phyloP scores from a whole-genome alignment of 805 yeast species.

The Zygotorulaspora florentina region DNA sequence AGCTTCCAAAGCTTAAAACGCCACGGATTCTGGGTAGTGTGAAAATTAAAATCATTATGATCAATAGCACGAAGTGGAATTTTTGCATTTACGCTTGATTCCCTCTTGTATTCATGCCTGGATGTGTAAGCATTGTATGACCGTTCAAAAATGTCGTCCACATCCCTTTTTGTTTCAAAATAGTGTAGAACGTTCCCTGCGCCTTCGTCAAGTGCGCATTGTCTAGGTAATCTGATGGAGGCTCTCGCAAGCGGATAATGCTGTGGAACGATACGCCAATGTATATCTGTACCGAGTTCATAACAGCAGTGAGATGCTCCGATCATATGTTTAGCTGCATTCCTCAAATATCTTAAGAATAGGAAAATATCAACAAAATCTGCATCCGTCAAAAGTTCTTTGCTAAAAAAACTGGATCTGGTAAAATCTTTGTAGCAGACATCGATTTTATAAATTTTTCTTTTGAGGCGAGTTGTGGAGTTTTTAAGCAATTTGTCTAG shows the following conservation, averaged over 20 bases:
- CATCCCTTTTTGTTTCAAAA: slow-evolving; percentile 41
- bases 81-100: slow-evolving; percentile 4
- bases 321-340: slow-evolving; percentile 38
- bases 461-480: slow-evolving; percentile 25
- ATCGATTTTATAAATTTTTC: slow-evolving; percentile 34
- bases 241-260: slow-evolving; percentile 41
- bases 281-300: slow-evolving; percentile 22
- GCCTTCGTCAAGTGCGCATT: slow-evolving; percentile 45
- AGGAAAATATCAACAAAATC: slow-evolving; percentile 39
- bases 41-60: slow-evolving; percentile 41
- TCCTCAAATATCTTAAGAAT: slow-evolving; percentile 40
- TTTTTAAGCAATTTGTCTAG: slow-evolving; percentile 8
- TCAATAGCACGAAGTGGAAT: slow-evolving; percentile 38
- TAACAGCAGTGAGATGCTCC: slow-evolving; percentile 24
- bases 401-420: slow-evolving; percentile 35
- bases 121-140: slow-evolving; percentile 45
- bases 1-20: slow-evolving; percentile 40
- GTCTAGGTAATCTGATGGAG: slow-evolving; percentile 39
- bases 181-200: slow-evolving; percentile 42
- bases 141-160: slow-evolving; percentile 44
- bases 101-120: slow-evolving; percentile 26
- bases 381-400: slow-evolving; percentile 36
- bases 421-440: slow-evolving; percentile 36
- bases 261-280: slow-evolving; percentile 38
- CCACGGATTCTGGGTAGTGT: slow-evolving; percentile 35